Base-by-base conservation (phyloP, 129 eudicot genomes). In the Ambrosia trifida region DNA sequence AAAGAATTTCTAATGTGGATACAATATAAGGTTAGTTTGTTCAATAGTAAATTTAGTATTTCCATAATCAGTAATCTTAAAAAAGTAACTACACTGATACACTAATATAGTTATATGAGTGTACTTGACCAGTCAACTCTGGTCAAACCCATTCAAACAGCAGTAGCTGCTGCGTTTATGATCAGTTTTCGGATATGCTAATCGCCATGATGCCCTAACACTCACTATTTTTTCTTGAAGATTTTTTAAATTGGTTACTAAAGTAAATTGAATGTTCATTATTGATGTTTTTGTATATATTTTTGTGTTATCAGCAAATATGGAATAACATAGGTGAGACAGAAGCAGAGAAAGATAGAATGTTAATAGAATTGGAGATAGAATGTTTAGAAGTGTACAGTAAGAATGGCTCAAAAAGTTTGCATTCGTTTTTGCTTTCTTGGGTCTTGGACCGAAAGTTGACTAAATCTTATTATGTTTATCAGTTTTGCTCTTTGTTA, bases 261-360 rank as follows among this genome's bases (percentile, higher is more conserved):
- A 62, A 10, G 12, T 17, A 9, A 13, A 14, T 64, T 36, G 4
- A 7, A 38, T 16, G 17, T 24, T 47, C 45, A 32, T 68, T 46
- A 12, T 68, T 14, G 14, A 47, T 68, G 7, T 47, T 68, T 68
- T 31, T 68, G 10, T 32, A 31, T 51, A 11, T 69, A 33, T 74
- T 53, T 12, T 73, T 71, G 4, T 72, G 36, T 77, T 36, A 57
- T 63, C 88, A 92, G 98, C 84, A 84, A 84, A 72, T 89, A 83
- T 92, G 98, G 96, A 82, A 46, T 50, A 96, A 88, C 56, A 90
- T 89, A 60, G 98, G 98, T 5, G 98, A 92, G 77, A 80, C 74
- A 66, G 91, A 86, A 73, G 83, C 85, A 14, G 89, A 89, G 32
- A 85, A 86, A 73, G 91, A 92, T 64, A 78, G 85, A 56, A 92